These are phyloP conservation scores for Phytophthora kernoviae DNA, from an alignment of 352 stramenopile genomes.

Conservation along the genomic window DNA sequence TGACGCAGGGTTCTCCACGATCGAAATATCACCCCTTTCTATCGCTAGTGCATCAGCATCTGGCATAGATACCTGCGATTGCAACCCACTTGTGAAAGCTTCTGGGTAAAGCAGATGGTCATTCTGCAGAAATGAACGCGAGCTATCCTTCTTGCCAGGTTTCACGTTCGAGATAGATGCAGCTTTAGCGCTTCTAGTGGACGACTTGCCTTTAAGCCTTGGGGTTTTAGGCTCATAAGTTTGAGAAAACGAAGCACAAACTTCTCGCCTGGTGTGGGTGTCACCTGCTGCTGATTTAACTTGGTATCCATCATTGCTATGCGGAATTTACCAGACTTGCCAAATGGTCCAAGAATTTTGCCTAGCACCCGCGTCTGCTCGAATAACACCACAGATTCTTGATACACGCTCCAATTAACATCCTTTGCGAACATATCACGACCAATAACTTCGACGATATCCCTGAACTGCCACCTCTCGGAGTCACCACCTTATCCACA, in stretches of 20 bases:
- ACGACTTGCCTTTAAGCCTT: slow-evolving; percentile 29
- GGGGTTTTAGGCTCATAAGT: slow-evolving; percentile 45
- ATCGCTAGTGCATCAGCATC: slow-evolving; percentile 1
- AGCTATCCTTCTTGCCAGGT: slow-evolving; percentile 6
- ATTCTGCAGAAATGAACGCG: slow-evolving; percentile 45
- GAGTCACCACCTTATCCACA: slow-evolving; percentile 57
- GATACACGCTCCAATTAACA: slow-evolving; percentile 72
- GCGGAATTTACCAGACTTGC: slow-evolving; percentile 82
- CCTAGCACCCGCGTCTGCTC: slow-evolving; percentile 40
- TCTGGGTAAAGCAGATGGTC: slow-evolving; percentile 49
- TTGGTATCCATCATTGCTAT: slow-evolving; percentile 33
- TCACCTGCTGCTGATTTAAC: background rate
- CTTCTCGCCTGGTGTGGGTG: slow-evolving; percentile 41
- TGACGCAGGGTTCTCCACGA: background rate
- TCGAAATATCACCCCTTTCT: slow-evolving; percentile 2
- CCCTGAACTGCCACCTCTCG: slow-evolving; percentile 11
- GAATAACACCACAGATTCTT: slow-evolving; percentile 53
- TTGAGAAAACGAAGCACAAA: slow-evolving; percentile 72
- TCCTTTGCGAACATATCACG: slow-evolving; percentile 83
- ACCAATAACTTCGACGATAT: slow-evolving; percentile 47
- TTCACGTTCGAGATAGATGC: slow-evolving; percentile 1
- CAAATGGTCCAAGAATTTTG: slow-evolving; percentile 72
- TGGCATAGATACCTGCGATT: background rate
- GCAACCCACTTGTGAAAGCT: slow-evolving; percentile 18
- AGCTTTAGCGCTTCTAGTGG: background rate